Base-by-base conservation (phyloP, 2,329 filamentous ascomycete genomes). In the Malbranchea cinnamomea region DNA sequence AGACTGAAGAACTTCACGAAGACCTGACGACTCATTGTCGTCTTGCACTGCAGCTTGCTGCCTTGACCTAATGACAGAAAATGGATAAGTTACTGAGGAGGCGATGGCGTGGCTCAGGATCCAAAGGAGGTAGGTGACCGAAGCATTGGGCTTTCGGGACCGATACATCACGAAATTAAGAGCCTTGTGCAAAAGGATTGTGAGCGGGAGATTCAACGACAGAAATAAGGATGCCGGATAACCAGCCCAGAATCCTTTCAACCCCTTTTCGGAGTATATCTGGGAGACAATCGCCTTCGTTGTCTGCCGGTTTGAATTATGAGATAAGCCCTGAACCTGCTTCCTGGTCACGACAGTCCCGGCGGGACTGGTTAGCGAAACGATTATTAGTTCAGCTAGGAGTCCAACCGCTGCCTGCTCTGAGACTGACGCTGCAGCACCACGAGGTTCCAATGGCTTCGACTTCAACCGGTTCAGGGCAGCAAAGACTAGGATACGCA, bases 151-250 rank as follows among this genome's bases (percentile, higher is more conserved):
- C 10, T 67, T 59, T 4, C n/a, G n/a, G n/a, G n/a, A 61, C 56
- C 6, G 7, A 24, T 18, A 26, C 18, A 78, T 48, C 1, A 62
- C 48, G 30, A 69, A 65, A 40, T 77, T 74, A 12, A 89, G 58
- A 5, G 75, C 57, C 42, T 82, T 75, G 46, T 91, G 81, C 17
- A 92, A 60, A 41, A 87, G 74, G 49, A 93, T 85, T 0, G 85
- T 92, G 39, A 93, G 67, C 40, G 78, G 77, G 1, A 85, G 84
- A 45, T 93, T 93, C 16, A 92, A 62, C 1, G 84, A 85, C 29
- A 92, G 57, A 22, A 93, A 65, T 34, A 92, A 53, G 13, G 70
- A 76, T 2, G 83, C 82, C 12, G 78, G 81, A 51, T 92, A 92
- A 0, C 84, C 84, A 0, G 82, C 77, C 85, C 84, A 93, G 44